Percentiles rank a stretch among this genome's conserved stretches.
Evolutionary conservation across 805 yeast species (phyloP).

Genomic region (Cyberlindnera mycetangii): DNA sequence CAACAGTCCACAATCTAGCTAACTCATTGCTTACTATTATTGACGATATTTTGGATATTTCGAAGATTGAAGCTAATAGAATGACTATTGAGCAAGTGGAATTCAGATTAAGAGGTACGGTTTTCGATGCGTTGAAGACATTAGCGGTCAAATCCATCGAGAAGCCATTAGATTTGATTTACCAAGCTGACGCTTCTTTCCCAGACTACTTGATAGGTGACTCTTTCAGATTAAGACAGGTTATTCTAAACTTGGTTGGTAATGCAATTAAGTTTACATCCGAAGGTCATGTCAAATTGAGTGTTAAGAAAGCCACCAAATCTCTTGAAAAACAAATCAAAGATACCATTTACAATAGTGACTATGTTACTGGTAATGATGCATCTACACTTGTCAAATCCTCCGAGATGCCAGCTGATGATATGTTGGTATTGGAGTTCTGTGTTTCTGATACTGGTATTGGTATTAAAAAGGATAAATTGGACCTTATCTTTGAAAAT

Average conservation of each 20-base stretch:
- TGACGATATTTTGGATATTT: constrained; percentile 87
- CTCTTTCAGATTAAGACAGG: constrained; percentile 84
- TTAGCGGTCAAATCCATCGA: constrained; percentile 88
- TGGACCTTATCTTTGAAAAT: constrained; percentile 82
- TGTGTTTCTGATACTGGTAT: constrained; percentile 91
- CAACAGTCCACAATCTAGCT: constrained; percentile 85
- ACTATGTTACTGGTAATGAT: constrained; percentile 26
- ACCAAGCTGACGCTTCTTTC: constrained; percentile 81
- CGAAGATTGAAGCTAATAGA: constrained; percentile 89
- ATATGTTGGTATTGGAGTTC: constrained; percentile 58
- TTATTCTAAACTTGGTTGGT: constrained; percentile 80
- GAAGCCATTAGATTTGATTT: constrained; percentile 73
- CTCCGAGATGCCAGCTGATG: constrained; percentile 33
- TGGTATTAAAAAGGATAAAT: constrained; percentile 81
- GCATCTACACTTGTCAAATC: constrained; percentile 35
- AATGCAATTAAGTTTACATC: constrained; percentile 88
- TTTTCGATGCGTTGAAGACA: constrained; percentile 86
- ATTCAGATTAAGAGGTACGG: constrained; percentile 80
- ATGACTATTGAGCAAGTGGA: constrained; percentile 92
- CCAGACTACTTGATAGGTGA: constrained; percentile 87
- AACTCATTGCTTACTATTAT: constrained; percentile 82
- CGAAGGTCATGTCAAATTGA: constrained; percentile 74
- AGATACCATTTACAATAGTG: constrained; percentile 29
- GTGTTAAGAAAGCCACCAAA: constrained; percentile 53
- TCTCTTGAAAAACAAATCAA: constrained; percentile 25